Base-by-base conservation (phyloP, 2,329 filamentous ascomycete species). In the Colletotrichum cuscutae region DNA sequence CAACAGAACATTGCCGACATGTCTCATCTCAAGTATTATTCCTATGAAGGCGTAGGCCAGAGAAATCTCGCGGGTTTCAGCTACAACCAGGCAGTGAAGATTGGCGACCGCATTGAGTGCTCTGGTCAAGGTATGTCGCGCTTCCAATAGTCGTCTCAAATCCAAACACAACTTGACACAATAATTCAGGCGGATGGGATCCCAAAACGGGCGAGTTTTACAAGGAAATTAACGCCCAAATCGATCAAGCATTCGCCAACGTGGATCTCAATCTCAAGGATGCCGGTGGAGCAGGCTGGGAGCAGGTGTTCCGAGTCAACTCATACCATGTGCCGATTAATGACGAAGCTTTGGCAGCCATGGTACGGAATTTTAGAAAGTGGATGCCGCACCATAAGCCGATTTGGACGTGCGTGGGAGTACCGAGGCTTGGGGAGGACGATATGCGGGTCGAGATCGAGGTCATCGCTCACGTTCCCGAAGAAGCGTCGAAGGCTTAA, bases 361-460 rank as follows among this genome's bases (percentile, higher is more conserved):
- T 90, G 82, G 80, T 85, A 2, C 71, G 83, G 46, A 86, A 87
- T 61, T 83, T 90, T 56, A 80, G 80, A 69, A 85, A 85, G 74
- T 89, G 84, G 79, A 85, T 88, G 80, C 88, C 88, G 0, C 76
- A 86, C 37, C 87, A 90, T 75, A 77, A 84, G 71, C 88, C 89
- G 0, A 80, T 89, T 1, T 89, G 86, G 86, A 91, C 89, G 0
- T 82, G 80, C 69, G 80, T 91, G 15, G 88, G 86, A 0, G 89
- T 91, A 1, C 75, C 80, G 1, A 76, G 80, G 42, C 77, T 91
- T 7, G 88, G 81, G 0, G 78, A 82, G 68, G 82, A 84, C 32
- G 84, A 82, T 37, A 91, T 91, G 89, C 78, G 81, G 26, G 84
- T 91, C 3, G 89, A 91, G 80, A 88, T 91, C 78, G 89, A 91